Evolutionary conservation across 352 stramenopile genomes (phyloP).

Genomic region (Phytophthora melonis): DNA sequence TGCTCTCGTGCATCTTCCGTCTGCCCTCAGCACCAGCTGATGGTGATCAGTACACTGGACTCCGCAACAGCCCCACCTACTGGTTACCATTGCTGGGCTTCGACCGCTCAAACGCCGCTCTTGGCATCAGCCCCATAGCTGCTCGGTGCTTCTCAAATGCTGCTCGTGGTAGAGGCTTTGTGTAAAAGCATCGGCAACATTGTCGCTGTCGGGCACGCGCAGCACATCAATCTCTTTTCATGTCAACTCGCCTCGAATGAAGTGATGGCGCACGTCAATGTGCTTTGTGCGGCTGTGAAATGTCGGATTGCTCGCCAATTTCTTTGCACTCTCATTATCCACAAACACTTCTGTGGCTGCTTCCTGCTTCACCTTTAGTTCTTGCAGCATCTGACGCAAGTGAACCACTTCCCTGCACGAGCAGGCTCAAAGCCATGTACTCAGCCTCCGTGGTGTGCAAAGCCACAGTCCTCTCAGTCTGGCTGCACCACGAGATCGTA

Average conservation of each 20-base stretch:
- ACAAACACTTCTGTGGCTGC: conserved; percentile 19
- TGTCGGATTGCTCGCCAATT: conserved; percentile 30
- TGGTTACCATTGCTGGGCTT: neutral
- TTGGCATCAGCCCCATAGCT: conserved; percentile 2
- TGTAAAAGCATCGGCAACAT: conserved; percentile 34
- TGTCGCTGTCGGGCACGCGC: conserved; percentile 21
- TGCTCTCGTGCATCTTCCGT: neutral
- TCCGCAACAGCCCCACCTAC: neutral
- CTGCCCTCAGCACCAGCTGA: neutral
- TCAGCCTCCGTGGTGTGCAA: conserved; percentile 21
- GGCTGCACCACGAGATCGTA: no score
- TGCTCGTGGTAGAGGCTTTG: conserved; percentile 24
- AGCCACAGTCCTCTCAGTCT: no score
- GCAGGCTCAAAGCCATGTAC: conserved; percentile 30
- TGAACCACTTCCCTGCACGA: conserved; percentile 36
- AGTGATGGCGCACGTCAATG: conserved; percentile 23
- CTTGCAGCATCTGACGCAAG: conserved; percentile 26
- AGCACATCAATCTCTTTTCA: conserved; percentile 25
- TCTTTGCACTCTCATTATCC: conserved; percentile 32
- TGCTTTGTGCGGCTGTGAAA: conserved; percentile 31
- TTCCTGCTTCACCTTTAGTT: conserved; percentile 15
- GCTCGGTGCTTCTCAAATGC: conserved; percentile 30
- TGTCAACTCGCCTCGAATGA: conserved; percentile 24
- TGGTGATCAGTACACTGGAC: neutral
- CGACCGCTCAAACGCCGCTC: neutral